Evolutionary conservation across 192 early-diverging fungal genomes (phyloP).

Genomic region (Cladochytrium replicatum): DNA sequence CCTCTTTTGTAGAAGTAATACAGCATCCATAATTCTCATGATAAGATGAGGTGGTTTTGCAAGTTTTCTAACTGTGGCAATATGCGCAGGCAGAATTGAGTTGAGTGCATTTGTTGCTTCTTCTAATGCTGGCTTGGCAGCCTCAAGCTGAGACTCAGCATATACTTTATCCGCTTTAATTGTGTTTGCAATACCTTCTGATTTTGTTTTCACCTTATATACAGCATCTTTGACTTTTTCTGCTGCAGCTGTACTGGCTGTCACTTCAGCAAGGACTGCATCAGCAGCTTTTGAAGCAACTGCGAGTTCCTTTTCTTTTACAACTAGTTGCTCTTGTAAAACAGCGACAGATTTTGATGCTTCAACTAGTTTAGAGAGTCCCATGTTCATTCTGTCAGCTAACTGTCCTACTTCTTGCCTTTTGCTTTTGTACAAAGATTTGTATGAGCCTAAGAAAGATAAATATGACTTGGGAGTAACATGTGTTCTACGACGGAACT

Average conservation of each 20-base stretch:
- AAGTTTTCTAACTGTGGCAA: constrained; percentile 52
- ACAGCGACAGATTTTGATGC: constrained; percentile 51
- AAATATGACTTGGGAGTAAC: constrained; percentile 57
- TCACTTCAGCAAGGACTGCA: constrained; percentile 48
- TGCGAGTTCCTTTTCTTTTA: constrained; percentile 52
- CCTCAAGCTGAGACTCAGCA: constrained; percentile 50
- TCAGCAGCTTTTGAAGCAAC: constrained; percentile 50
- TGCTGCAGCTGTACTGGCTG: constrained; percentile 40
- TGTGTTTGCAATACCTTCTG: constrained; percentile 50
- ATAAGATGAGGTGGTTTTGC: constrained; percentile 57
- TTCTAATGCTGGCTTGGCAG: constrained; percentile 52
- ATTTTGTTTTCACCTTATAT: constrained; percentile 52
- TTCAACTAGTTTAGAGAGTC: constrained; percentile 50
- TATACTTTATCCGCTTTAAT: constrained; percentile 52
- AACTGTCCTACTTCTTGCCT: constrained; percentile 41
- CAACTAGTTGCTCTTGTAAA: constrained; percentile 53
- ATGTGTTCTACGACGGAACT: constrained; percentile 51
- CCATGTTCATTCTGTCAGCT: constrained; percentile 59
- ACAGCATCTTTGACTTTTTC: constrained; percentile 60
- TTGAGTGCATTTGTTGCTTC: constrained; percentile 50
- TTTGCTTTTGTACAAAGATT: constrained; percentile 37
- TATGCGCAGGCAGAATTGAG: constrained; percentile 56
- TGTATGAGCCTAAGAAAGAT: constrained; percentile 51
- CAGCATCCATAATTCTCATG: constrained; percentile 61
- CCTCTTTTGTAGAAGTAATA: constrained; percentile 45